Evolutionary conservation across 1,284 basidiomycete genomes (phyloP).

Genomic region (Microstroma glucosiphilum): DNA sequence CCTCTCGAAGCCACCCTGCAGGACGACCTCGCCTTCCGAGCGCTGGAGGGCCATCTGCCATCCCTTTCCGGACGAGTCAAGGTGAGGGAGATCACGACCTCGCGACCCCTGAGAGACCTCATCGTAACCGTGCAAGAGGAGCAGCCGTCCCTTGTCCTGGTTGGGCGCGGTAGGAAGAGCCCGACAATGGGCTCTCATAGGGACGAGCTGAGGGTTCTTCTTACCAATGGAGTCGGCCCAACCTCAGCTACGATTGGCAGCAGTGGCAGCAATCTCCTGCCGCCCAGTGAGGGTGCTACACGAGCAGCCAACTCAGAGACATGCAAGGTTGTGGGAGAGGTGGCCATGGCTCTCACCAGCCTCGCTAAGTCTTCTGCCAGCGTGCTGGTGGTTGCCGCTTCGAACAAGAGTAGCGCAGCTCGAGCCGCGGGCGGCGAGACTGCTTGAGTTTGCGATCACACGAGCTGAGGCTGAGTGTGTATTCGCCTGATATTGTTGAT

Average conservation of each 20-base stretch:
- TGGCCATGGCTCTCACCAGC: conserved; percentile 22
- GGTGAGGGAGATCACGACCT: not conserved
- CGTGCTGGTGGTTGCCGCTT: conserved; percentile 5
- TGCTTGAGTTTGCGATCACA: no score
- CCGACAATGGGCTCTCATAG: conserved; percentile 37
- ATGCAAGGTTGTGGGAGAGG: conserved; percentile 41
- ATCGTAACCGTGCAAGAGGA: conserved; percentile 19
- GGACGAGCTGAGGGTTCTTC: conserved; percentile 30
- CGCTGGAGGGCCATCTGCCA: conserved; percentile 24
- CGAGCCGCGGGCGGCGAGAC: no score
- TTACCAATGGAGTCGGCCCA: conserved; percentile 5
- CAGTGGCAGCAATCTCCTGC: conserved; percentile 6
- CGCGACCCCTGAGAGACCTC: conserved; percentile 16
- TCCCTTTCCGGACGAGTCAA: not conserved
- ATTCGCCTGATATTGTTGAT: no score
- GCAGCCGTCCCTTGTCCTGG: conserved; percentile 31
- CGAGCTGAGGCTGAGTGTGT: no score
- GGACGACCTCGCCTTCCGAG: conserved; percentile 34
- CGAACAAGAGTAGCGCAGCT: not conserved
- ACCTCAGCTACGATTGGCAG: not conserved
- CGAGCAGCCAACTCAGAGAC: conserved; percentile 31
- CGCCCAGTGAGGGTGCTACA: conserved; percentile 12
- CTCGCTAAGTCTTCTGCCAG: conserved; percentile 39
- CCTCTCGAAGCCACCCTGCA: conserved; percentile 34
- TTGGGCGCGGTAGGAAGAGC: conserved; percentile 32